These are phyloP conservation scores for Tolypocladium tropicale DNA, from an alignment of 2,329 filamentous ascomycete species.

Conservation along the genomic window DNA sequence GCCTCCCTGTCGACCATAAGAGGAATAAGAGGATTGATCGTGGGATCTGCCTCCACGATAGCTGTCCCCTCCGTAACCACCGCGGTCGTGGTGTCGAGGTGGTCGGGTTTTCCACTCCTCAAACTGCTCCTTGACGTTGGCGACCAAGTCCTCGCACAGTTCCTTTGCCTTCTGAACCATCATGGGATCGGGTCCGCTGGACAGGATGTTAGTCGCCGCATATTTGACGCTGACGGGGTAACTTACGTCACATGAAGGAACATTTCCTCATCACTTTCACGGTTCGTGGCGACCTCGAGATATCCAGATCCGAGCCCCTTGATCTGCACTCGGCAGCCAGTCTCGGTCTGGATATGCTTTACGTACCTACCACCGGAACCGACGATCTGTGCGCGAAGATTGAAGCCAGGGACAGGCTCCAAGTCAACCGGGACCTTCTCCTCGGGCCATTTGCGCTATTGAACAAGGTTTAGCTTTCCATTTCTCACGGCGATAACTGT, in stretches of 20 bases:
- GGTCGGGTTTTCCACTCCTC: slow-evolving; percentile 81
- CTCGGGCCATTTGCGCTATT: slow-evolving; percentile 94
- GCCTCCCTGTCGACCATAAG: slow-evolving; percentile 17
- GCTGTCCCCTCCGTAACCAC: slow-evolving; percentile 19
- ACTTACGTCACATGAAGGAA: slow-evolving; percentile 89
- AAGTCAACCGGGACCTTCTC: slow-evolving; percentile 87
- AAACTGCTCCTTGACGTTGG: slow-evolving; percentile 81
- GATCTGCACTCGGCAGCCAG: slow-evolving; percentile 92
- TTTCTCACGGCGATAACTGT: neutral
- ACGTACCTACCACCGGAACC: slow-evolving; percentile 91
- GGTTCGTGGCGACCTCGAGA: slow-evolving; percentile 77
- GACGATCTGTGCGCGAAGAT: slow-evolving; percentile 90
- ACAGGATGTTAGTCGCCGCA: slow-evolving; percentile 4
- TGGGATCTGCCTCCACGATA: slow-evolving; percentile 13
- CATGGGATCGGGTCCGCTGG: slow-evolving; percentile 72
- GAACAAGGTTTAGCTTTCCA: neutral
- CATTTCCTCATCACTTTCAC: slow-evolving; percentile 92
- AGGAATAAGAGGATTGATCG: slow-evolving; percentile 17
- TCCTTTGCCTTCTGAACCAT: slow-evolving; percentile 83
- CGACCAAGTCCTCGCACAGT: slow-evolving; percentile 78
- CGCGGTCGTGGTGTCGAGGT: slow-evolving; percentile 49
- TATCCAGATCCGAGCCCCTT: slow-evolving; percentile 95
- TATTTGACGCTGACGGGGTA: neutral
- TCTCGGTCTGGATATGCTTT: slow-evolving; percentile 96
- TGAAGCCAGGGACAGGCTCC: slow-evolving; percentile 89